Evolutionary conservation across 1,139 yeast species (phyloP), one percentile per base, ranked within the genome.

Genomic region (Pichia sp.): DNA sequence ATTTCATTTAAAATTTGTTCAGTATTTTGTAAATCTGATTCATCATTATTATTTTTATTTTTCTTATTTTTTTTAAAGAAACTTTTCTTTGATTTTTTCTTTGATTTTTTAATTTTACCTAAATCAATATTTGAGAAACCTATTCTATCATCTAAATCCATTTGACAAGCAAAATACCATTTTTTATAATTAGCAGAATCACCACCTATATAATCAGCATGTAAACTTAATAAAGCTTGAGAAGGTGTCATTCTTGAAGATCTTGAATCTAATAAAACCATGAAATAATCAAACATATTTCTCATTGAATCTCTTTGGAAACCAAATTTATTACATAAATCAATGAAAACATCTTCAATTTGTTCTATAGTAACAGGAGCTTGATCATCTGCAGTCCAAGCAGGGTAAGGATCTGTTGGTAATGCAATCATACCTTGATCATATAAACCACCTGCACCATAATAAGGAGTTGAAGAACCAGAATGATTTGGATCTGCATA

Each of bases 391-490:
- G 78, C 78, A 40, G 77, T 69, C 81, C 81, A 75, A 41, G 78
- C 78, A 34, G 81, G 79, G 53, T 73, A 75, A 34, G 79, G 79
- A 41, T 61, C 65, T 3, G 79, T 61, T 39, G 67, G 67, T 35
- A 63, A 48, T n/a, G 64, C 67, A 43, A 77, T 74, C 57, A 56
- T 55, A 33, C 61, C 62, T 44, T 67, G 86, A 60, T 60, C 71
- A 68, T 69, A 62, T 66, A 79, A 60, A 39, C 42, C 49, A 14
- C n/a, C n/a, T 63, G 79, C 50, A 33, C 96, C 96, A 61, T 88
- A 88, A 52, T 88, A 79, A 33, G 99, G 98, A 28, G 98, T 93
- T 5, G 96, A 85, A 34, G 96, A 88, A 45, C 97, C 97, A 12
- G 95, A 84, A 1, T 94, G 82, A 60, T 93, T 72, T 50, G 84